Evolutionary conservation across 192 early-diverging fungal genomes (phyloP).

Genomic region (Coemansia sp.): DNA sequence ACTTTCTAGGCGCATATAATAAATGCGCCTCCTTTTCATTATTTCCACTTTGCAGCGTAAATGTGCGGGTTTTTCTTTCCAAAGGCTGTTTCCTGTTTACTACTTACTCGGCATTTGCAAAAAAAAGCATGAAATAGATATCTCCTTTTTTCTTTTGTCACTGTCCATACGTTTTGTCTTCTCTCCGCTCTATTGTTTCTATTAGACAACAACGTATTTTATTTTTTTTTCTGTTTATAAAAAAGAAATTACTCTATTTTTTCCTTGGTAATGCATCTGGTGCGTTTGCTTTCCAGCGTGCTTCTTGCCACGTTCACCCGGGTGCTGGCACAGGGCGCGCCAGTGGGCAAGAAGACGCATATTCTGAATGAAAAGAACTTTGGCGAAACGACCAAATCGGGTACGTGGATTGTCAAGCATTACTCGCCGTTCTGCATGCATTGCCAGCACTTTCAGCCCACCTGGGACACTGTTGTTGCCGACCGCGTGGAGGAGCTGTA

Average conservation of each 20-base stretch:
- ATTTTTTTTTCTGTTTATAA: constrained; percentile 2
- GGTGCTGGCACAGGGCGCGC: constrained; percentile 19
- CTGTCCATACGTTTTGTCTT: background rate
- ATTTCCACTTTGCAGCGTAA: too few species aligned
- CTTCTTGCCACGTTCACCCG: constrained; percentile 9
- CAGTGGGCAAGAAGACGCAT: constrained; percentile 43
- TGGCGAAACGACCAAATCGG: constrained; percentile 36
- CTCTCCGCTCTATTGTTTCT: background rate
- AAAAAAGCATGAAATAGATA: too few species aligned
- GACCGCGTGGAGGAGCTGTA: constrained; percentile 19
- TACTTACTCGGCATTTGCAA: too few species aligned
- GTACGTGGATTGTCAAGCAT: constrained; percentile 80
- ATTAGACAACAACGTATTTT: background rate
- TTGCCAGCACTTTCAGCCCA: constrained; percentile 75
- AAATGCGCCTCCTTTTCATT: too few species aligned
- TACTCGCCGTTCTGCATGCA: constrained; percentile 82
- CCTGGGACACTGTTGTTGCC: constrained; percentile 64
- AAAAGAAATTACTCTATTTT: background rate
- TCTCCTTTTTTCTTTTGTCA: background rate
- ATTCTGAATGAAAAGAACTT: constrained; percentile 47
- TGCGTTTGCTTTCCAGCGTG: constrained; percentile 5
- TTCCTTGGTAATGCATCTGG: constrained; percentile 12
- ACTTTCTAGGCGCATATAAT: too few species aligned
- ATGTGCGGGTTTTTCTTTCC: too few species aligned
- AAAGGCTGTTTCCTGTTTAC: too few species aligned